Evolutionary conservation across 1,139 yeast species (phyloP).

Genomic region (Kodamaea fungicola): DNA sequence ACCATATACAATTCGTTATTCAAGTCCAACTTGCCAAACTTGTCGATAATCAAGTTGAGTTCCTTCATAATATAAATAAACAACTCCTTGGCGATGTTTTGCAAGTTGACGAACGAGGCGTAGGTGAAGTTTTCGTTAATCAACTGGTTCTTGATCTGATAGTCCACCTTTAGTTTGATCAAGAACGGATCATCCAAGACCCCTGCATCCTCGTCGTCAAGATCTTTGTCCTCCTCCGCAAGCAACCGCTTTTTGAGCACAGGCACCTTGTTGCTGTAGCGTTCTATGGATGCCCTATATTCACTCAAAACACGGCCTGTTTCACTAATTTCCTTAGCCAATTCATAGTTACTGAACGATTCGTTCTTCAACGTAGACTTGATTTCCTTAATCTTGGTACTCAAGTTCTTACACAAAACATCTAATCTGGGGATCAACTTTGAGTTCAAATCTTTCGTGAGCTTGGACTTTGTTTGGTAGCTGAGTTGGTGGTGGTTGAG

Average conservation of each 20-base stretch:
- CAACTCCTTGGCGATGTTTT: conserved; percentile 42
- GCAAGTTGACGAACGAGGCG: conserved; percentile 44
- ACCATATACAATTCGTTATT: conserved; percentile 21
- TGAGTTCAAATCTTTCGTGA: conserved; percentile 29
- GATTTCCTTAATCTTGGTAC: conserved; percentile 42
- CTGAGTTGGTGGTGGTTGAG: conserved; percentile 35
- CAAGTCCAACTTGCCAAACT: conserved; percentile 29
- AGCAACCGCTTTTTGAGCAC: conserved; percentile 22
- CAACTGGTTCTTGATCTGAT: conserved; percentile 41
- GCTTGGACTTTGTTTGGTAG: conserved; percentile 26
- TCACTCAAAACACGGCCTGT: conserved; percentile 36
- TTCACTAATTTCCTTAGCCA: conserved; percentile 37
- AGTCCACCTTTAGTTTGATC: conserved; percentile 38
- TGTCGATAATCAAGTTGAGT: conserved; percentile 30
- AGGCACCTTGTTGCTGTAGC: conserved; percentile 29
- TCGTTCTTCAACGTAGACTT: conserved; percentile 41
- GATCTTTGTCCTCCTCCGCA: conserved; percentile 15
- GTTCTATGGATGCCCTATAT: conserved; percentile 33
- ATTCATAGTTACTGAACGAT: conserved; percentile 37
- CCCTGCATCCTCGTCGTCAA: conserved; percentile 22
- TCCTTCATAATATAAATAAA: conserved; percentile 40
- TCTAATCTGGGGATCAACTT: conserved; percentile 42
- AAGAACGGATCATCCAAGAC: conserved; percentile 43
- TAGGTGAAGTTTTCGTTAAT: conserved; percentile 43
- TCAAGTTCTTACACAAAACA: conserved; percentile 33